Percentiles rank a stretch among this genome's conserved stretches.
These are phyloP conservation scores for Cerrena zonata DNA, from an alignment of 1,284 basidiomycete species.

Conservation along the genomic window DNA sequence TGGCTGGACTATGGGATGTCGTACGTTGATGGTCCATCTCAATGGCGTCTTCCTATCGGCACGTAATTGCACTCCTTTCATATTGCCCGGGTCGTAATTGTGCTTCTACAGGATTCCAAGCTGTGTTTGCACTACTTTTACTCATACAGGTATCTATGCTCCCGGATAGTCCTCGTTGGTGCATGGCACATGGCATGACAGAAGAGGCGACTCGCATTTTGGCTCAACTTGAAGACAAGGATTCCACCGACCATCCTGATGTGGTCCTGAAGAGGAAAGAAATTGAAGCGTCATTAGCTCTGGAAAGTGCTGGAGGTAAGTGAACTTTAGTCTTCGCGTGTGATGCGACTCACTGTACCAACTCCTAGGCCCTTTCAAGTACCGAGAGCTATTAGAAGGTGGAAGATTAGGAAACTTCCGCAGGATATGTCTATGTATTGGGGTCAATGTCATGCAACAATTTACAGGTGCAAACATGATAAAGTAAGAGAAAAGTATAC, in stretches of 20 bases:
- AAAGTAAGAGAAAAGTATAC: constrained; percentile 18
- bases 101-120: constrained; percentile 30
- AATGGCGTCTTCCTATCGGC: constrained; percentile 43
- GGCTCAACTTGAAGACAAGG: constrained; percentile 34
- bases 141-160: constrained; percentile 34
- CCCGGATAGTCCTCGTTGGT: constrained; percentile 40
- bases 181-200: constrained; percentile 36
- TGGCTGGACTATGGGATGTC: constrained; percentile 45
- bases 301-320: constrained; percentile 23
- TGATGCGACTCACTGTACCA: background rate
- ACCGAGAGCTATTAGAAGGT: constrained; percentile 34
- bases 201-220: constrained; percentile 36
- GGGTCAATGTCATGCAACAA: constrained; percentile 39
- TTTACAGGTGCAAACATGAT: constrained; percentile 34
- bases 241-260: constrained; percentile 29
- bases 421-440: constrained; percentile 35
- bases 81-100: background rate
- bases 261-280: constrained; percentile 33
- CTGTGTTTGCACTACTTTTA: constrained; percentile 36
- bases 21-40: constrained; percentile 32
- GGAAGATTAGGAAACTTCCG: constrained; percentile 39
- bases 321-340: background rate
- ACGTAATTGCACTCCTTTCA: background rate
- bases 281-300: constrained; percentile 33
- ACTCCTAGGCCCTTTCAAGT: constrained; percentile 30